Conservation (phyloP, 2,329 filamentous ascomycete species). For the Phoma sp. region DNA sequence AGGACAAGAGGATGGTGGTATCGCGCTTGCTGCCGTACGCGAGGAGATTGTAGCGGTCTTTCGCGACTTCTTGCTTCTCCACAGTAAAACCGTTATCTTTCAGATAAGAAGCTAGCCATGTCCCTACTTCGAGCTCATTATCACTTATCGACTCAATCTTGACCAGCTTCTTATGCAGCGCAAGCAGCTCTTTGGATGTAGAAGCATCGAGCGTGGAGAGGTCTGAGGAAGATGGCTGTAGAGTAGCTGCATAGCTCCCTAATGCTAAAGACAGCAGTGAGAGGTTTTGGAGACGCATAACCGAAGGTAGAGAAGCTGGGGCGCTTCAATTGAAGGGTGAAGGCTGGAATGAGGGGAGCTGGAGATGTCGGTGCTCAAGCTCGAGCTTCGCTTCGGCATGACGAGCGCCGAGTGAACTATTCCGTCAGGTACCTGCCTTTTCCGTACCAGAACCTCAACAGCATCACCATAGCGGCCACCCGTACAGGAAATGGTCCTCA, state of each 20-base stretch:
- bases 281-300: slow-evolving; percentile 27
- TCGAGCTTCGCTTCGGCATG: slow-evolving; percentile 17
- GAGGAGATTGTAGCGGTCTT: slow-evolving; percentile 75
- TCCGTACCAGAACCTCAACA: not conserved
- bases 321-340: slow-evolving; percentile 13
- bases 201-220: slow-evolving; percentile 27
- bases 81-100: slow-evolving; percentile 66
- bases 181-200: slow-evolving; percentile 62
- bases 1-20: slow-evolving; percentile 72
- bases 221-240: slow-evolving; percentile 12
- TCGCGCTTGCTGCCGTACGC: slow-evolving; percentile 66
- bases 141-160: slow-evolving; percentile 75
- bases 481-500: too few species aligned
- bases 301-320: not conserved
- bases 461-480: not conserved
- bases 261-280: slow-evolving; percentile 23
- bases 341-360: slow-evolving; percentile 8
- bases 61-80: slow-evolving; percentile 62
- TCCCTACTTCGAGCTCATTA: slow-evolving; percentile 72
- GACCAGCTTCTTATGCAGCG: slow-evolving; percentile 78
- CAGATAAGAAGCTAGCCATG: slow-evolving; percentile 74
- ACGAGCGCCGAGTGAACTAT: slow-evolving; percentile 15
- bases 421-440: slow-evolving; percentile 5
- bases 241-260: slow-evolving; percentile 10
- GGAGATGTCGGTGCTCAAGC: slow-evolving; percentile 15